These are phyloP conservation scores for Rhododendron griersonianum DNA, from an alignment of 148 eudicot species.

Conservation along the genomic window DNA sequence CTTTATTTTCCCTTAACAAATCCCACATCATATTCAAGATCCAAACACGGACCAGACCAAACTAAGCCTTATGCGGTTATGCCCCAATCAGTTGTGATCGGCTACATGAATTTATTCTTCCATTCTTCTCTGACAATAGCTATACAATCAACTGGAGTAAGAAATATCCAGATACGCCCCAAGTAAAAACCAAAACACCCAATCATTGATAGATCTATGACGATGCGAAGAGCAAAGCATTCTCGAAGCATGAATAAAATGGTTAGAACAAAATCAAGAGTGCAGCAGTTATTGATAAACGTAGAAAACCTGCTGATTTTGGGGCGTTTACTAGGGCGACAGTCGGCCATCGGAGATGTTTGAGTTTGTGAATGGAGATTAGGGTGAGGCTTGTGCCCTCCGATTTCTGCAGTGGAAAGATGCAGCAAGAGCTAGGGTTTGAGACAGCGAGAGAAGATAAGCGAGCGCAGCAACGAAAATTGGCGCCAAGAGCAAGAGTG, in stretches of 20 bases:
- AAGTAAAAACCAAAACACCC: not conserved
- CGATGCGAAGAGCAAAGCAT: not conserved
- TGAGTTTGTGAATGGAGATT: not conserved
- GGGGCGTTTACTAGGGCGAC: slow-evolving; percentile 48
- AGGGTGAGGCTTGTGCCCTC: not conserved
- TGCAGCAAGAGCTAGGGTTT: slow-evolving; percentile 16
- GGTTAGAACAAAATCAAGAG: not conserved
- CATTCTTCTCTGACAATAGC: not conserved
- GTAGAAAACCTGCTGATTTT: slow-evolving; percentile 51
- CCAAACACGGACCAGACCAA: not conserved
- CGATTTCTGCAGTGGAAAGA: not conserved
- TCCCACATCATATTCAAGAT: not conserved
- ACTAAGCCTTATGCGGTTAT: not conserved
- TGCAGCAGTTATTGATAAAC: not conserved
- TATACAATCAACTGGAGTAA: not conserved
- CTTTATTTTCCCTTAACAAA: not conserved
- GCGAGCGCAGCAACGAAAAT: not conserved
- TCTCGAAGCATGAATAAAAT: not conserved
- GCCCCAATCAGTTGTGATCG: not conserved
- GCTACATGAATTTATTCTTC: not conserved
- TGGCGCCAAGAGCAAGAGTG: slow-evolving; percentile 3
- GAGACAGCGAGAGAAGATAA: not conserved
- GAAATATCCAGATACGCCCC: not conserved
- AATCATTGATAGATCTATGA: not conserved
- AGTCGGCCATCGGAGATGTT: slow-evolving; percentile 32